phyloP scores from a whole-genome alignment of 371 early-diverging fungal species.

The Mucor plumbeus region DNA sequence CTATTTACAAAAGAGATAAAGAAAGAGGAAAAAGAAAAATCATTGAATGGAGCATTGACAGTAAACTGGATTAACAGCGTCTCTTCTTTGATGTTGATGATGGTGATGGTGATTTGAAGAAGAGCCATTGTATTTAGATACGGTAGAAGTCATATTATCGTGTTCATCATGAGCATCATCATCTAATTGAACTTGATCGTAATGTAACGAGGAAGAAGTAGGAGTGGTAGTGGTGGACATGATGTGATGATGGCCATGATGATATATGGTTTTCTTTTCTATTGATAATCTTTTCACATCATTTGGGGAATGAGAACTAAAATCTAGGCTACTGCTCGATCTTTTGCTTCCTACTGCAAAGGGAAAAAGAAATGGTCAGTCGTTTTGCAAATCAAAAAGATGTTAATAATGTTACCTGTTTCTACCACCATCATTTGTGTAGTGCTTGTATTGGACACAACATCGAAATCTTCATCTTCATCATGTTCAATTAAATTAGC shows the following conservation, averaged over 20 bases:
- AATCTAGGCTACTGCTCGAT: slow-evolving; percentile 8
- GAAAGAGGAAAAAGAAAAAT: not conserved
- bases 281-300: slow-evolving; percentile 6
- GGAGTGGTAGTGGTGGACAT: not conserved
- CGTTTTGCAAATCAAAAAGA: not conserved
- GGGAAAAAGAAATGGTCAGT: too few species aligned
- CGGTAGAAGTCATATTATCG: not conserved
- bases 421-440: slow-evolving; percentile 17
- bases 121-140: not conserved
- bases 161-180: not conserved
- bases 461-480: slow-evolving; percentile 10
- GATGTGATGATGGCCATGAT: not conserved
- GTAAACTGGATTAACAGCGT: slow-evolving; percentile 5
- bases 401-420: slow-evolving; percentile 9
- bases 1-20: slow-evolving; percentile 2
- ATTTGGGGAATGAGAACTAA: not conserved
- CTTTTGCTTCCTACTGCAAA: not conserved
- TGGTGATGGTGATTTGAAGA: not conserved
- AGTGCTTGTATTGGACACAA: slow-evolving; percentile 5
- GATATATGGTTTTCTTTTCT: slow-evolving; percentile 1
- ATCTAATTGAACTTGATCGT: slow-evolving; percentile 7
- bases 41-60: slow-evolving; percentile 10
- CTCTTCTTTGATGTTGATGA: slow-evolving; percentile 5
- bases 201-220: not conserved
- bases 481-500: slow-evolving; percentile 1